A percentile compares a stretch with the other conserved stretches of the same genome.
Evolutionary conservation across 1,284 basidiomycete genomes (phyloP).

Genomic region (Tylopilus orsonianus): DNA sequence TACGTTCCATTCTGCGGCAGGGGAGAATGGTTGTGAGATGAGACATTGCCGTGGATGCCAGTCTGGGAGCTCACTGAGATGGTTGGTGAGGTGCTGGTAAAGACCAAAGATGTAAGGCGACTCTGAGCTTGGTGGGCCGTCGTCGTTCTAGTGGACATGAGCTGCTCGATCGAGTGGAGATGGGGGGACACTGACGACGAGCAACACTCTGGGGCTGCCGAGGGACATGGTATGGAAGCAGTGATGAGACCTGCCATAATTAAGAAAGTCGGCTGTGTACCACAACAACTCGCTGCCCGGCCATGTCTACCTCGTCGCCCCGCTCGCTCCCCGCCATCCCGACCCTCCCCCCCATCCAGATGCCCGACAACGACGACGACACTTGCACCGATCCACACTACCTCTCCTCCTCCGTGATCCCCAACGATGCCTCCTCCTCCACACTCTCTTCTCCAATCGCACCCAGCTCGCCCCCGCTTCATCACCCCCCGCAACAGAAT

Average conservation of each 20-base stretch:
- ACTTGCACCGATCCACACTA: constrained; percentile 10
- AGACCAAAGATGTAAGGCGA: constrained; percentile 87
- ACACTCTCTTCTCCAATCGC: constrained; percentile 28
- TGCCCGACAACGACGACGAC: constrained; percentile 36
- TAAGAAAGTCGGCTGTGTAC: constrained; percentile 11
- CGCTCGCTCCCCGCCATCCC: constrained; percentile 43
- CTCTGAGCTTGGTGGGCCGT: constrained; percentile 77
- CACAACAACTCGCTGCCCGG: constrained; percentile 5
- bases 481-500: constrained; percentile 27
- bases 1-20: constrained; percentile 74
- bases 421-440: constrained; percentile 38
- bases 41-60: constrained; percentile 9
- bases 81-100: constrained; percentile 62
- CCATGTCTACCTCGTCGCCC: constrained; percentile 25
- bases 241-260: constrained; percentile 21
- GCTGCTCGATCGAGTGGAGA: not conserved
- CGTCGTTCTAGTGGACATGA: constrained; percentile 64
- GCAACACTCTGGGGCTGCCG: constrained; percentile 46
- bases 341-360: constrained; percentile 45
- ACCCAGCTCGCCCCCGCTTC: constrained; percentile 12
- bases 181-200: constrained; percentile 48
- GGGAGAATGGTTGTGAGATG: constrained; percentile 6
- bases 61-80: constrained; percentile 51
- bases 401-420: constrained; percentile 29
- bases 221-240: constrained; percentile 7